Conservation (phyloP, 2,329 filamentous ascomycete species). For the Penicillium janthinellum region DNA sequence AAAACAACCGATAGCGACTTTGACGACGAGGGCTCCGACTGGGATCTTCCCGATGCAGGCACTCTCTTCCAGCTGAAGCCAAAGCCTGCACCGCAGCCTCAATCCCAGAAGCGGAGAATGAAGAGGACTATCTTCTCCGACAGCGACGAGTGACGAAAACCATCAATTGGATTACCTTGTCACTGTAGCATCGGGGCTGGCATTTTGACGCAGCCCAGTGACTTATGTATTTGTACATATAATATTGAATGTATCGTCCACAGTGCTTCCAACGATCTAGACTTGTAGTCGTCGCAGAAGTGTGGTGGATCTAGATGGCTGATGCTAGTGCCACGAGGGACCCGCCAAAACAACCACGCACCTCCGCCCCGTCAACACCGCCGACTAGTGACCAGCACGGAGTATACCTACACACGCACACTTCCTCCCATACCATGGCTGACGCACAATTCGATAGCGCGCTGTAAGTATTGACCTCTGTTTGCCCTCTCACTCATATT, state of each 20-base stretch:
- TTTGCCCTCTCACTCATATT: neutral
- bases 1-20: conserved; percentile 12
- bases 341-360: conserved; percentile 19
- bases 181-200: neutral
- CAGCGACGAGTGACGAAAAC: conserved; percentile 33
- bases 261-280: neutral
- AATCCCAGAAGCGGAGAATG: conserved; percentile 9
- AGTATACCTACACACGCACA: conserved; percentile 21
- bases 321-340: conserved; percentile 14
- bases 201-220: neutral
- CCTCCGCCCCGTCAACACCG: conserved; percentile 26
- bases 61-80: conserved; percentile 26
- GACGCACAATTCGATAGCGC: conserved; percentile 55
- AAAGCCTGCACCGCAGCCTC: conserved; percentile 7
- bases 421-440: conserved; percentile 38
- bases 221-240: conserved; percentile 9
- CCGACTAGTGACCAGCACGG: conserved; percentile 14
- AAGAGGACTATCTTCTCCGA: conserved; percentile 27
- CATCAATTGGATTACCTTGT: conserved; percentile 1
- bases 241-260: neutral
- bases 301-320: neutral
- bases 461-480: conserved; percentile 42
- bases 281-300: neutral
- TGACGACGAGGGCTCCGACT: conserved; percentile 26
- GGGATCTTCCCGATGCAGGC: conserved; percentile 32